Conservation (phyloP, 164 flowering plant species). For the Buxus sempervirens region DNA sequence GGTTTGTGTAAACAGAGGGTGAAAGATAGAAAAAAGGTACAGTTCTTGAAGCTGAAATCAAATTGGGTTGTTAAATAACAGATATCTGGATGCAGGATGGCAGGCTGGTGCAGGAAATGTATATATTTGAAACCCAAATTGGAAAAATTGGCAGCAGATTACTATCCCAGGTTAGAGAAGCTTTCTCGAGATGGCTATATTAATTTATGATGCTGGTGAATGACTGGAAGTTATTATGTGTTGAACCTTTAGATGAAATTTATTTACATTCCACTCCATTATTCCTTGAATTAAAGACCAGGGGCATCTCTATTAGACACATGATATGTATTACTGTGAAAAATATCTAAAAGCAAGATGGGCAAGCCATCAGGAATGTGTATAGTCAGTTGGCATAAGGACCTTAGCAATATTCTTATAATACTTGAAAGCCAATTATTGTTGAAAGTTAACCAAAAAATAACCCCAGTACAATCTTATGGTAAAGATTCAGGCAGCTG, state of each 20-base stretch:
- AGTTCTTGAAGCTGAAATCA: neutral
- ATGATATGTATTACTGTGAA: neutral
- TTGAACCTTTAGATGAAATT: neutral
- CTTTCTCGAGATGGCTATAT: neutral
- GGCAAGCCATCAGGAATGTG: no score
- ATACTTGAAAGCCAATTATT: no score
- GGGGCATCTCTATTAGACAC: neutral
- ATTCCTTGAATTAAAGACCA: neutral
- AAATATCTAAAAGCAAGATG: no score
- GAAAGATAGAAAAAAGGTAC: no score
- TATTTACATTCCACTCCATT: neutral
- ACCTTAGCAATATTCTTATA: no score
- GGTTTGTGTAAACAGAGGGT: neutral
- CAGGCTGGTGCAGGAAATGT: conserved; percentile 91
- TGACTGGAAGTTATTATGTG: neutral
- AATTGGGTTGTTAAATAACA: conserved; percentile 8
- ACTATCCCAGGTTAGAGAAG: conserved; percentile 60
- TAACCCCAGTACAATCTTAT: no score
- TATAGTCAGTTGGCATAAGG: no score
- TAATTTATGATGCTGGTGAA: neutral
- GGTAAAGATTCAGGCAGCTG: no score
- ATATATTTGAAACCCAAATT: conserved; percentile 86
- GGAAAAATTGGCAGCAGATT: conserved; percentile 80
- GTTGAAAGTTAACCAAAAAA: no score
- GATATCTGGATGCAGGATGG: conserved; percentile 71